Evolutionary conservation across 306 rosid genomes (phyloP), one percentile per base, ranked within the genome.

Genomic region (Begonia peltatifolia): DNA sequence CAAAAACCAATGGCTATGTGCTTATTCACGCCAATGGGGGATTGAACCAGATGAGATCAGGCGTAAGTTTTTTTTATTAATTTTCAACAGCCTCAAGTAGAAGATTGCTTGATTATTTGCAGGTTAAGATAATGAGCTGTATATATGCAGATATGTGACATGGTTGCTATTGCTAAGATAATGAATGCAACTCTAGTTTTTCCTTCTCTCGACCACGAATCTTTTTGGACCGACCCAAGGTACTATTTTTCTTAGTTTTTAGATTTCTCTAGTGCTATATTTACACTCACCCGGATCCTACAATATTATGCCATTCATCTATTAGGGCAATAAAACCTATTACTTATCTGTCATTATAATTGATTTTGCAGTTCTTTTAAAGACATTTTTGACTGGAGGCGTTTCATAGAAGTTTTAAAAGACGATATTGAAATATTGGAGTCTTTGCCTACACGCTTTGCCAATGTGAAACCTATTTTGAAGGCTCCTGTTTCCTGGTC

Each of bases 141-240:
- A 35, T 60, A 55, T 53, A 18, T 68, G 71, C 89, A 92, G 99
- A 87, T 92, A 73, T 92, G 99, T 63, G 99, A 92, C 61, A 92
- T 92, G 99, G 99, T 92, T 68, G 99, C 94, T 9, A 87, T 83
- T 71, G 94, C 99, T 53, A 92, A 79, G 86, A 73, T 92, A 60
- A 79, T 81, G 96, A 87, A 87, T 75, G 99, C 94, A 54, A 87
- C 94, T 3, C 87, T 92, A 42, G 94, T 92, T 23, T 89, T 92
- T 75, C 99, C 99, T 44, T 71, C 85, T 46, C 88, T 92, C 52
- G 99, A 92, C 66, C 99, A 92, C 17, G 73, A 83, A 49, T 92
- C 99, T 0, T 92, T 83, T 66, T 92, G 99, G 99, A 92, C 99
- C 4, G 99, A 92, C 71, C 94, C 96, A 30, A 92, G 99, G 99